These are phyloP conservation scores for Vicia faba DNA, from an alignment of 306 rosid genomes.

Conservation along the genomic window DNA sequence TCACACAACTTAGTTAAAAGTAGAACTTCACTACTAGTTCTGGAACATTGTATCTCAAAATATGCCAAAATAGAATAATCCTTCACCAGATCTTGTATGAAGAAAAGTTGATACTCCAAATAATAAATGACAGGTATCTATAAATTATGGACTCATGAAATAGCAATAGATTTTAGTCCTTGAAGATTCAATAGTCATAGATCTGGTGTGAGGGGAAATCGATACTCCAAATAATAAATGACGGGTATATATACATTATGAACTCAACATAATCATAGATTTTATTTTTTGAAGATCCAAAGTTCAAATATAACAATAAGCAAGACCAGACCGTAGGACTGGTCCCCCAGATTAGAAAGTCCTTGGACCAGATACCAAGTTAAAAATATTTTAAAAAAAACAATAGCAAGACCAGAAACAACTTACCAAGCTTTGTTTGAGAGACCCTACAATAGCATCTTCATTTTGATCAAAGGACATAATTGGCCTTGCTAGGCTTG, in stretches of 20 bases:
- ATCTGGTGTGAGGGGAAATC: not conserved
- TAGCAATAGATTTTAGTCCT: slow-evolving; percentile 18
- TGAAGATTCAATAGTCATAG: slow-evolving; percentile 1
- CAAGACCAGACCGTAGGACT: not conserved
- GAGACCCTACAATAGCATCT: slow-evolving; percentile 90
- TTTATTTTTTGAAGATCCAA: slow-evolving; percentile 22
- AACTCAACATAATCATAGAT: slow-evolving; percentile 12
- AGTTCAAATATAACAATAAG: slow-evolving; percentile 20
- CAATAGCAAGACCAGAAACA: slow-evolving; percentile 22
- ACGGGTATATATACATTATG: slow-evolving; percentile 9
- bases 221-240: slow-evolving; percentile 1
- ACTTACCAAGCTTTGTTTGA: slow-evolving; percentile 94
- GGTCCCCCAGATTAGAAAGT: no score
- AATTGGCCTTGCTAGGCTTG: slow-evolving; percentile 91
- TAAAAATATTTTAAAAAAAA: not conserved
- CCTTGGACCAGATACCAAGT: no score
- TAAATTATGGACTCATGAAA: slow-evolving; percentile 24
- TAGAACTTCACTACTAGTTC: slow-evolving; percentile 18
- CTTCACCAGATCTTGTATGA: slow-evolving; percentile 3
- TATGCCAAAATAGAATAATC: slow-evolving; percentile 6
- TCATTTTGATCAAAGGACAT: slow-evolving; percentile 99
- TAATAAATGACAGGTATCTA: slow-evolving; percentile 3
- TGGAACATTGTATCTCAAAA: slow-evolving; percentile 3
- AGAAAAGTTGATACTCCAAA: not conserved
- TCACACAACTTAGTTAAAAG: slow-evolving; percentile 8